Evolutionary conservation across 2,329 filamentous ascomycete genomes (phyloP).

Genomic region (Escovopsis sp.): DNA sequence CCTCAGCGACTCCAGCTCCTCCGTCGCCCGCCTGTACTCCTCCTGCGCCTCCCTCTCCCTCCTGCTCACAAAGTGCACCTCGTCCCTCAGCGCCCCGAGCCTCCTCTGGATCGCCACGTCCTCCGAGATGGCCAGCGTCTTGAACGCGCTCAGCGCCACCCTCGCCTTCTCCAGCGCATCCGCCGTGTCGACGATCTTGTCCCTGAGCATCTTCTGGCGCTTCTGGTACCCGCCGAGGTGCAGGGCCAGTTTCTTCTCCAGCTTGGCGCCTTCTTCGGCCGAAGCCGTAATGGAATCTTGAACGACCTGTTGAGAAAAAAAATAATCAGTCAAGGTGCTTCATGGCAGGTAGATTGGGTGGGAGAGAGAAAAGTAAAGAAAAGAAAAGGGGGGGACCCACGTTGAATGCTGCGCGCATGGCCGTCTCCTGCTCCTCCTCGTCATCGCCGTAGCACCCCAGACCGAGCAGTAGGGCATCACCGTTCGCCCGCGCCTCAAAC

Average conservation of each 20-base stretch:
- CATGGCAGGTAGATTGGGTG: no score
- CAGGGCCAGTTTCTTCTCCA: constrained; percentile 84
- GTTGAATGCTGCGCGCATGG: constrained; percentile 60
- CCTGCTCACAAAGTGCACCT: constrained; percentile 65
- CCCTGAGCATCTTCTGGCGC: constrained; percentile 62
- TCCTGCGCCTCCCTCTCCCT: constrained; percentile 88
- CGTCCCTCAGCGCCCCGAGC: constrained; percentile 62
- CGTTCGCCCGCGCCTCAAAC: constrained; percentile 38
- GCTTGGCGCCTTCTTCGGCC: constrained; percentile 69
- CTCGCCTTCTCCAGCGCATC: constrained; percentile 60
- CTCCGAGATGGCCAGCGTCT: constrained; percentile 64
- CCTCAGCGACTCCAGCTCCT: constrained; percentile 56
- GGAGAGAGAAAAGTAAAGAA: no score
- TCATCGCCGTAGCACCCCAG: constrained; percentile 69
- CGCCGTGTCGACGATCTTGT: constrained; percentile 65
- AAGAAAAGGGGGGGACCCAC: constrained; percentile 28
- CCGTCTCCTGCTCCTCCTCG: constrained; percentile 48
- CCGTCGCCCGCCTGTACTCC: constrained; percentile 58
- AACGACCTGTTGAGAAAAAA: constrained; percentile 34
- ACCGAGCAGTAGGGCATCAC: constrained; percentile 53
- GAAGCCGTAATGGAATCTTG: constrained; percentile 59
- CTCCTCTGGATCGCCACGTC: constrained; percentile 59
- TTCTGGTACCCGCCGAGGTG: constrained; percentile 85
- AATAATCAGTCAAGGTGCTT: not conserved
- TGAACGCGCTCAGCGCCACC: constrained; percentile 58